These are phyloP conservation scores for Silene latifolia DNA, from an alignment of 148 eudicot species.

Conservation along the genomic window DNA sequence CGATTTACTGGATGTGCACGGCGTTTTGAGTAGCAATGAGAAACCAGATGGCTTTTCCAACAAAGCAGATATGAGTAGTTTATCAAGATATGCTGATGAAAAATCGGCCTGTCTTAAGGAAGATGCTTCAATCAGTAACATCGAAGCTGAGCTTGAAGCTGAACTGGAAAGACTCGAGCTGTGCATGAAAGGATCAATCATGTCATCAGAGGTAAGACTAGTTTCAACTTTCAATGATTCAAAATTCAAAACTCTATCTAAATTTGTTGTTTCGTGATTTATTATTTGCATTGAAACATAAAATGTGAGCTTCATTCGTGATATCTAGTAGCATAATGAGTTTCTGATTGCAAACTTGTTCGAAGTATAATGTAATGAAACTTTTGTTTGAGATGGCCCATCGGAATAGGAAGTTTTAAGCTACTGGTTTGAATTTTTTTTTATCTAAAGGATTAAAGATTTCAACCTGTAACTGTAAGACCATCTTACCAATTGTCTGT, in stretches of 20 bases:
- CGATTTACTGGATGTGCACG: slow-evolving; percentile 37
- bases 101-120: slow-evolving; percentile 35
- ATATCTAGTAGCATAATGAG: background rate
- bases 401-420: background rate
- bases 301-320: background rate
- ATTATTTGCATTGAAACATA: background rate
- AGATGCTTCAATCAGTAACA: slow-evolving; percentile 58
- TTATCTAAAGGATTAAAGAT: background rate
- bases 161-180: slow-evolving; percentile 86
- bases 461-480: background rate
- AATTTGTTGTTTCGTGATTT: background rate
- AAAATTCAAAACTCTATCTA: background rate
- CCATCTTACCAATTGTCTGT: background rate
- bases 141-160: slow-evolving; percentile 99
- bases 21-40: slow-evolving; percentile 22
- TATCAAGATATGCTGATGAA: slow-evolving; percentile 20
- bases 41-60: slow-evolving; percentile 25
- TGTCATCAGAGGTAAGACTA: slow-evolving; percentile 63
- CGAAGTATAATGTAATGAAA: background rate
- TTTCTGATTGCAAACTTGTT: background rate
- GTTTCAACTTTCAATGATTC: background rate
- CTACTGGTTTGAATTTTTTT: background rate
- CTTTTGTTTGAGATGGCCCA: slow-evolving; percentile 3
- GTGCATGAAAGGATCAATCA: slow-evolving; percentile 56
- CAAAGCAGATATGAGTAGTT: slow-evolving; percentile 30